phyloP scores from a whole-genome alignment of 805 yeast genomes.

The Cyberlindnera sargentensis region DNA sequence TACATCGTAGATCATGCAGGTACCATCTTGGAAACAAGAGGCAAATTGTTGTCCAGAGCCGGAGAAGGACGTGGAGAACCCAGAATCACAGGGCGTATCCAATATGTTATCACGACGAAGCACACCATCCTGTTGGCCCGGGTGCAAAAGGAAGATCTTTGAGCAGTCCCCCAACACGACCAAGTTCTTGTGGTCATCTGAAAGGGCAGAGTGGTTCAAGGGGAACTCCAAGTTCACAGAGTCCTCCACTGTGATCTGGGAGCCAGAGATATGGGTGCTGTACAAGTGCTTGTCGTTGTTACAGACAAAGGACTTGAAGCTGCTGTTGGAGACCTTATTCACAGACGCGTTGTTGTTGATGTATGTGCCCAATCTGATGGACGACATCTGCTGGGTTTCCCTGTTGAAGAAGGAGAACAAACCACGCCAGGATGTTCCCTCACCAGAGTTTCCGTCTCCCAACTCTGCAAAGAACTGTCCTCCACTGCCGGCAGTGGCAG shows the following conservation, averaged over 20 bases:
- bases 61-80: slow-evolving; percentile 76
- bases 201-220: slow-evolving; percentile 64
- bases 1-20: slow-evolving; percentile 68
- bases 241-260: slow-evolving; percentile 37
- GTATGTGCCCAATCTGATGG: slow-evolving; percentile 65
- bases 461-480: slow-evolving; percentile 3
- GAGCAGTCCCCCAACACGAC: slow-evolving; percentile 76
- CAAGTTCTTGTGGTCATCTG: slow-evolving; percentile 53
- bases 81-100: slow-evolving; percentile 62
- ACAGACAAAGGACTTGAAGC: slow-evolving; percentile 60
- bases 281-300: slow-evolving; percentile 78
- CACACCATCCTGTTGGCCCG: slow-evolving; percentile 28
- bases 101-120: slow-evolving; percentile 31
- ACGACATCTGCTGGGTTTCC: slow-evolving; percentile 37
- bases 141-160: slow-evolving; percentile 46
- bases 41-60: slow-evolving; percentile 71
- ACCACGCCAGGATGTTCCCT: slow-evolving; percentile 47
- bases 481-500: neutral
- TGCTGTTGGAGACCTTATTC: slow-evolving; percentile 34
- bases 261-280: slow-evolving; percentile 47
- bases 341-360: slow-evolving; percentile 76
- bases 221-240: slow-evolving; percentile 52
- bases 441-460: slow-evolving; percentile 21
- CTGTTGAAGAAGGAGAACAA: slow-evolving; percentile 52
- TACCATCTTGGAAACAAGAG: slow-evolving; percentile 82